Base-by-base conservation (phyloP, 306 rosid genomes). In the Vicia faba region DNA sequence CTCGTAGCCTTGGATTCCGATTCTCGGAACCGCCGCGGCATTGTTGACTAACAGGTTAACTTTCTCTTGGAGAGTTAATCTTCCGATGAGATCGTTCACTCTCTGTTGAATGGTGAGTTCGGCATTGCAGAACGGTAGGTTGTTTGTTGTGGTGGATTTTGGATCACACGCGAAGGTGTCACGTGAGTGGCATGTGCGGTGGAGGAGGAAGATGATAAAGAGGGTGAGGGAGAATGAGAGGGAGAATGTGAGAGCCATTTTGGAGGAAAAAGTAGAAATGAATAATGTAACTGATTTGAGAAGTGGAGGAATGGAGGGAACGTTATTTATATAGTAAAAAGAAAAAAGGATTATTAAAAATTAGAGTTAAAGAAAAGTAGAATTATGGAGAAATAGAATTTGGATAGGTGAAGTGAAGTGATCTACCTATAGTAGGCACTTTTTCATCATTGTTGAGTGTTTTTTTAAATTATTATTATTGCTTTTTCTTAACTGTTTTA, bases 101-200 rank as follows among this genome's bases (percentile, higher is more conserved):
- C 98, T 89, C 51, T 79, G 89, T 5, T 48, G 23, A 31, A 71
- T 65, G 5, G 81, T 20, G 69, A 78, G 6, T 9, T 76, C 53
- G 7, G 1, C 78, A 11, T 33, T 62, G 82, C 98, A 92, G 59
- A 89, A 92, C 9, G 78, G 70, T 18, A 85, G 11, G 11, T 36
- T 71, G 20, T 74, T 74, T 3, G 89, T 80, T 60, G 61, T 26
- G 4, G 2, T 70, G 11, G 84, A 83, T 16, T 66, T 80, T 0
- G 89, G 83, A 77, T 86, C 86, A 45, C 98, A 92, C 11, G 98
- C 98, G 49, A 92, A 86, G 1, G 91, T 55, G 60, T 81, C 88
- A 0, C 80, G 78, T 28, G 85, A 80, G 35, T 68, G 74, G n/a
- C 76, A 33, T 7, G 44, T 54, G 64, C 18, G 69, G 11, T 25